Base-by-base conservation (phyloP, 768 basidiomycete species). In the Trametes punicea region DNA sequence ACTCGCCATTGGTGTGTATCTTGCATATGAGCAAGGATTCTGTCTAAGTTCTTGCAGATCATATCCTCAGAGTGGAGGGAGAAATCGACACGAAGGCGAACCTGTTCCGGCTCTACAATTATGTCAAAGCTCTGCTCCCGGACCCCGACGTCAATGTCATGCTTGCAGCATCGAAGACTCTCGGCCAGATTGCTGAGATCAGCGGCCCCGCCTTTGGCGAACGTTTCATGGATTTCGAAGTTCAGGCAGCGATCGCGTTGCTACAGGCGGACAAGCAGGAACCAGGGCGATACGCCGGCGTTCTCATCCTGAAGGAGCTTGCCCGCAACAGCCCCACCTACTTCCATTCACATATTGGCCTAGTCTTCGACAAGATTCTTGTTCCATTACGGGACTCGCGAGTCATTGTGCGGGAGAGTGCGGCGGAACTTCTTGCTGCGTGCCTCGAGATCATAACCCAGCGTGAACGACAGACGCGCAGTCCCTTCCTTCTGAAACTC, bases 341-440 rank as follows among this genome's bases (percentile, higher is more conserved):
- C 64, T 96, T 98, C 71, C 85, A 93, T 64, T 81, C 90, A 2
- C 88, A 93, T 71, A 93, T 98, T 20, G 81, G 81, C 50, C 79
- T 89, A 34, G 89, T 97, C 11, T 87, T 98, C 47, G 93, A 94
- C 69, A 93, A 93, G 71, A 93, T 99, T 51, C 86, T 97, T 60
- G 83, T 88, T 1, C 92, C 95, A 4, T 71, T 99, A 21, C 78
- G 95, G 40, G 97, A 99, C 69, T 80, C 88, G 16, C 85, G 94
- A 50, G 83, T 93, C 46, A 88, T 92, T 67, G 92, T 98, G 11
- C 77, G 96, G 54, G 96, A 98, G 71, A 90, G 91, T 29, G 93
- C 95, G 0, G 93, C 94, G 0, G 92, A 96, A 63, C 80, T 98
- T 4, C 77, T 99, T n/a, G 92, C 93, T 0, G 90, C 89, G 1